Percentiles rank a stretch among this genome's conserved stretches.
Conservation (phyloP, 2,329 filamentous ascomycete species). For the Pyrenochaeta sp. region DNA sequence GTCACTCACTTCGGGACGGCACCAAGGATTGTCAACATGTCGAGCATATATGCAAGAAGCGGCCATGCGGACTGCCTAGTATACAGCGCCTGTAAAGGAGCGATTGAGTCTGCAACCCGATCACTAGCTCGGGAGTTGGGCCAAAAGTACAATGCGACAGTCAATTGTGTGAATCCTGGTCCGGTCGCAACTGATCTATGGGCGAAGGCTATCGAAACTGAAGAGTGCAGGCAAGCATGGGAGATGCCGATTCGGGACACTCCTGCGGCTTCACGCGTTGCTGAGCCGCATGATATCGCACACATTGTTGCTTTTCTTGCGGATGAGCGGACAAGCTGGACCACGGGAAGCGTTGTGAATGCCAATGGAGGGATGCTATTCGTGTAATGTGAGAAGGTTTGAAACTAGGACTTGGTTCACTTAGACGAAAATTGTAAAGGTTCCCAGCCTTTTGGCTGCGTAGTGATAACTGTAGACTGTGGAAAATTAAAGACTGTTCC, state of each 20-base stretch:
- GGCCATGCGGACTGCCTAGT: slow-evolving; percentile 55
- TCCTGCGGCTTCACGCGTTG: slow-evolving; percentile 58
- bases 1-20: slow-evolving; percentile 56
- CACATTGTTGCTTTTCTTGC: slow-evolving; percentile 63
- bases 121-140: slow-evolving; percentile 67
- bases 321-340: slow-evolving; percentile 46
- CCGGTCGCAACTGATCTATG: slow-evolving; percentile 64
- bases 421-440: too few relatives aligned
- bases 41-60: slow-evolving; percentile 57
- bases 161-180: slow-evolving; percentile 66
- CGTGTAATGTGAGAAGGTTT: too few relatives aligned
- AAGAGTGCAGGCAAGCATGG: slow-evolving; percentile 38
- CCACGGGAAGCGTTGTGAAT: slow-evolving; percentile 59
- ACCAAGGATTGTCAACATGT: slow-evolving; percentile 36
- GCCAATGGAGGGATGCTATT: slow-evolving; percentile 56
- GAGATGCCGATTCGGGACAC: slow-evolving; percentile 42
- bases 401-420: too few relatives aligned
- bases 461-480: too few relatives aligned
- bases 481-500: too few relatives aligned
- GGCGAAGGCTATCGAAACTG: slow-evolving; percentile 44
- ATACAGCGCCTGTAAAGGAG: slow-evolving; percentile 65
- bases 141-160: slow-evolving; percentile 59
- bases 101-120: slow-evolving; percentile 57
- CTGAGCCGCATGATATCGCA: slow-evolving; percentile 60
- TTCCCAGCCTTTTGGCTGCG: too few relatives aligned